Conservation (phyloP, 2,329 filamentous ascomycete species). For the Arthrocladium fulminans region DNA sequence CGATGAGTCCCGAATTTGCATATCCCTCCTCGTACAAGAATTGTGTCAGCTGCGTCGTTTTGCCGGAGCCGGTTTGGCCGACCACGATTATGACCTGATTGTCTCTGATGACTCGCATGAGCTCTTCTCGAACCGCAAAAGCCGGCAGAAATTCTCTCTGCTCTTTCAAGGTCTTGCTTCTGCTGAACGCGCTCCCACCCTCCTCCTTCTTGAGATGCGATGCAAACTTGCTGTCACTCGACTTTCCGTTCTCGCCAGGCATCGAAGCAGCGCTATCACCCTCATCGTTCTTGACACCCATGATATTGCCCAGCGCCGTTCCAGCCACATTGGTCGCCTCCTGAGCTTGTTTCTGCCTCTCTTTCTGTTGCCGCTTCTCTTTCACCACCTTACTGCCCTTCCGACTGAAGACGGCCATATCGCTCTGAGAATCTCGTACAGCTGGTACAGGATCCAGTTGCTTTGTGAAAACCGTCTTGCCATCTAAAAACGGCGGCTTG, state of each 20-base stretch:
- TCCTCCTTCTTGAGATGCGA: conserved; percentile 82
- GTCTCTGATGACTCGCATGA: conserved; percentile 83
- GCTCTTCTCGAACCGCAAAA: conserved; percentile 89
- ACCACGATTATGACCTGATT: conserved; percentile 97
- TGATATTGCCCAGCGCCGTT: conserved; percentile 84
- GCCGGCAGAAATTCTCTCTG: conserved; percentile 90
- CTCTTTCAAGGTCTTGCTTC: conserved; percentile 80
- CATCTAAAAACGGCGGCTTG: conserved; percentile 88
- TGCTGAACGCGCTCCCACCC: conserved; percentile 74
- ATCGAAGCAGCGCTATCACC: conserved; percentile 75
- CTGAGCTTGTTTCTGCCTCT: conserved; percentile 87
- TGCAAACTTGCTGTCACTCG: conserved; percentile 68
- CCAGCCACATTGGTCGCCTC: conserved; percentile 89
- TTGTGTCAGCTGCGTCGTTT: conserved; percentile 93
- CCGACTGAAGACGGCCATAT: conserved; percentile 96
- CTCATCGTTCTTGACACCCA: conserved; percentile 89
- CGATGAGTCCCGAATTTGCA: conserved; percentile 77
- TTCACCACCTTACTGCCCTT: conserved; percentile 91
- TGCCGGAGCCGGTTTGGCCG: conserved; percentile 93
- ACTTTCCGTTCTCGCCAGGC: conserved; percentile 59
- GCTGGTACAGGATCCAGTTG: conserved; percentile 92
- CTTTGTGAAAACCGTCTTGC: conserved; percentile 92
- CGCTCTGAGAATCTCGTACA: conserved; percentile 85
- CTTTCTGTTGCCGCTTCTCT: conserved; percentile 82
- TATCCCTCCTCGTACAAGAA: conserved; percentile 91